Evolutionary conservation across 331 rosid species (phyloP).

Genomic region (Erythrophleum ivorense): DNA sequence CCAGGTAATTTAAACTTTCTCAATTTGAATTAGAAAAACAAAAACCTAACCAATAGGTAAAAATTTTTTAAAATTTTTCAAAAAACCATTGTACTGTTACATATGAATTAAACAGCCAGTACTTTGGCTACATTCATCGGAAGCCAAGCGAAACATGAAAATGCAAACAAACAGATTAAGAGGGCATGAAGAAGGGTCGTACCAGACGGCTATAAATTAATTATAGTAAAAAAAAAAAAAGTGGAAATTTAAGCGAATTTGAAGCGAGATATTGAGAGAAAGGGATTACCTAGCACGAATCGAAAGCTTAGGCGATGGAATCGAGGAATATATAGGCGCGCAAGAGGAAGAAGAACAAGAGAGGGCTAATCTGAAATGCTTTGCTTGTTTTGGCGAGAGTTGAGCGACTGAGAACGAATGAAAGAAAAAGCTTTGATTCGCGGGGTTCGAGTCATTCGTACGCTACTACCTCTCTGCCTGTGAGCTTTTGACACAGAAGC

Average conservation of each 20-base stretch:
- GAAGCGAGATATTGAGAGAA: neutral
- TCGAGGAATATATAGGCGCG: neutral
- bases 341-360: slow-evolving; percentile 28
- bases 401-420: neutral
- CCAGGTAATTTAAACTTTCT: neutral
- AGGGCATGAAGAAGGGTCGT: neutral
- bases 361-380: neutral
- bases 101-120: neutral
- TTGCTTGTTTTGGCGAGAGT: neutral
- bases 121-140: neutral
- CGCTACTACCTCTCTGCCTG: slow-evolving; percentile 22
- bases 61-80: neutral
- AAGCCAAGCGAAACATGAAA: neutral
- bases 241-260: neutral
- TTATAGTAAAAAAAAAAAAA: neutral
- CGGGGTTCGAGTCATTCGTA: slow-evolving; percentile 43
- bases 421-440: slow-evolving; percentile 8
- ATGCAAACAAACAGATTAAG: neutral
- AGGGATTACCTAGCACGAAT: slow-evolving; percentile 36
- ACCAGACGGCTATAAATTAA: slow-evolving; percentile 31
- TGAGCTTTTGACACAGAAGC: neutral
- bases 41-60: slow-evolving; percentile 1
- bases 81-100: neutral
- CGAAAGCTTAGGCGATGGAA: slow-evolving; percentile 29
- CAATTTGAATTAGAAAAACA: slow-evolving; percentile 14